phyloP scores from a whole-genome alignment of 139 green algal genomes.

The Chlamydomonas asymmetrica region DNA sequence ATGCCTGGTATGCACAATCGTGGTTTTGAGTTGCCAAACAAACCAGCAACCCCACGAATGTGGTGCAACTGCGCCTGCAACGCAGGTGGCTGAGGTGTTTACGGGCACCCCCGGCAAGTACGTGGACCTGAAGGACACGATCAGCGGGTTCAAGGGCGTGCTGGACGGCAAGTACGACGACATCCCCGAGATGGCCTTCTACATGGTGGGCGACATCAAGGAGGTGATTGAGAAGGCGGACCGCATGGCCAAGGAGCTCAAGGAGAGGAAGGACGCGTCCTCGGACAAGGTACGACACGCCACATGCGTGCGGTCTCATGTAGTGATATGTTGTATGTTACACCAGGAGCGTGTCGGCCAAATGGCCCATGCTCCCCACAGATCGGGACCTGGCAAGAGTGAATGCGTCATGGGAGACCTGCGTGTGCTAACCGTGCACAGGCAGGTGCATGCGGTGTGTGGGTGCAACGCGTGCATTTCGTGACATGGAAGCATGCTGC shows the following conservation, averaged over 20 bases:
- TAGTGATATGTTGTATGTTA: too few species aligned
- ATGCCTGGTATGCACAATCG: too few species aligned
- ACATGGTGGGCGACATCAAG: constrained; percentile 95
- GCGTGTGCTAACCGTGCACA: too few species aligned
- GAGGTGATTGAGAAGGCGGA: constrained; percentile 89
- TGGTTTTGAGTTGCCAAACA: too few species aligned
- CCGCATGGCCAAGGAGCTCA: constrained; percentile 80
- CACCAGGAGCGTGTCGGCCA: too few species aligned
- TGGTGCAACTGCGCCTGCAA: neutral
- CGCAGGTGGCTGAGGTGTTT: constrained; percentile 98
- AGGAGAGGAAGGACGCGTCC: constrained; percentile 39
- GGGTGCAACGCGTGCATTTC: too few species aligned
- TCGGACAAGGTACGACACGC: constrained; percentile 43
- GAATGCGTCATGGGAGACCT: too few species aligned
- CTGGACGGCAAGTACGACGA: constrained; percentile 93
- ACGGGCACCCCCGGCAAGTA: constrained; percentile 97
- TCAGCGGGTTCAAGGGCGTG: constrained; percentile 87
- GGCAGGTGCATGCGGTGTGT: neutral
- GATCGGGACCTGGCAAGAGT: too few species aligned
- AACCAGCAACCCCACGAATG: too few species aligned
- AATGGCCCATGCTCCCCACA: too few species aligned
- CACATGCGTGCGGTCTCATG: too few species aligned
- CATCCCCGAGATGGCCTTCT: constrained; percentile 98
- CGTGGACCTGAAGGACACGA: constrained; percentile 93
- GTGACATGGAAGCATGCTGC: too few species aligned